These are phyloP conservation scores for Magnaporthiopsis rhizophila DNA, from an alignment of 2,329 filamentous ascomycete species.

Conservation along the genomic window DNA sequence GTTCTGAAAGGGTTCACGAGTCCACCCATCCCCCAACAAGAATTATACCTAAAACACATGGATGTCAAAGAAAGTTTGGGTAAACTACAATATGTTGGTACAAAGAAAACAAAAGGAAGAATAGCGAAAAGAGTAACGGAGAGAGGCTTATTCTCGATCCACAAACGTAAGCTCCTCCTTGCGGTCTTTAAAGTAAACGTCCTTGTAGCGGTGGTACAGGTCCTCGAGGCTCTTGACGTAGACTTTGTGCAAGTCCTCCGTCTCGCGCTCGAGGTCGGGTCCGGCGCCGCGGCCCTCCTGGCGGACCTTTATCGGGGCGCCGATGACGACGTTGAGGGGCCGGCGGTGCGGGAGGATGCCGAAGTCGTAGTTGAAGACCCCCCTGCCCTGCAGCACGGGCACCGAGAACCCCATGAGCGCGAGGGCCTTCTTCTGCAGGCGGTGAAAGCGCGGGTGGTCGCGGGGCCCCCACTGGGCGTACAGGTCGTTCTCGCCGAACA, in stretches of 20 bases:
- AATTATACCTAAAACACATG: background rate
- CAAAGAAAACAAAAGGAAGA: background rate
- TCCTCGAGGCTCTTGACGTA: slow-evolving; percentile 70
- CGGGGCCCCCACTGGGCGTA: slow-evolving; percentile 82
- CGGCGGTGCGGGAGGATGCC: slow-evolving; percentile 90
- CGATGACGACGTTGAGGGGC: slow-evolving; percentile 83
- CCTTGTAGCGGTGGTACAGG: slow-evolving; percentile 72
- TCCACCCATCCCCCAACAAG: background rate
- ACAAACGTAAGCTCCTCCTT: slow-evolving; percentile 57
- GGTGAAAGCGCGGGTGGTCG: slow-evolving; percentile 71
- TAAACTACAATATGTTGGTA: background rate
- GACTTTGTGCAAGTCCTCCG: slow-evolving; percentile 69
- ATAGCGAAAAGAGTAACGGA: background rate
- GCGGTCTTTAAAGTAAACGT: slow-evolving; percentile 58
- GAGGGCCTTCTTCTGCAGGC: slow-evolving; percentile 75
- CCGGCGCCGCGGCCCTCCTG: slow-evolving; percentile 33
- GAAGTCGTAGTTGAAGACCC: slow-evolving; percentile 96
- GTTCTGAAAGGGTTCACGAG: too few species aligned
- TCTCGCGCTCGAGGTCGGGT: slow-evolving; percentile 63
- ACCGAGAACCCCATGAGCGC: slow-evolving; percentile 86
- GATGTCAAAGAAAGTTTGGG: background rate
- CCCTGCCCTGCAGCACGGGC: slow-evolving; percentile 80
- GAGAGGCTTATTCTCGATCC: background rate
- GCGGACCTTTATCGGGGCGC: slow-evolving; percentile 66
- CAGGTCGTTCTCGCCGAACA: slow-evolving; percentile 91